Conservation (phyloP, 2,329 filamentous ascomycete genomes). For the Cercospora zeae-maydis region DNA sequence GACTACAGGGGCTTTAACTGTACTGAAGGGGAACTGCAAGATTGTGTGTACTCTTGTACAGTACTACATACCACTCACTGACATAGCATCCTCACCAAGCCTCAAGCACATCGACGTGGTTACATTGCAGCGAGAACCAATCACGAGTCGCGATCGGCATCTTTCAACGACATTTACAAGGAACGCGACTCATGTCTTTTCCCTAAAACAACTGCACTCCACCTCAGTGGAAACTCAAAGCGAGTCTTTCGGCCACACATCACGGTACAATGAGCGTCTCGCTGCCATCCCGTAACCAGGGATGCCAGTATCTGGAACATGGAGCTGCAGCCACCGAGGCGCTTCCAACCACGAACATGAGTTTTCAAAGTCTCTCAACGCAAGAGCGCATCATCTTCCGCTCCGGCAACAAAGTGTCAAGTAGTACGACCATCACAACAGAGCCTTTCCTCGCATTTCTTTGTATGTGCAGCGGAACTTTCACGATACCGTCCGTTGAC, state of each 20-base stretch:
- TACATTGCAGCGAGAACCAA: not conserved
- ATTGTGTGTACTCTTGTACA: not conserved
- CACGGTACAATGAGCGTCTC: not conserved
- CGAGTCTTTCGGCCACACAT: not conserved
- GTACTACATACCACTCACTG: not conserved
- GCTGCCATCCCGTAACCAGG: not conserved
- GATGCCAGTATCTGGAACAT: not conserved
- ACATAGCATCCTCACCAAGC: not conserved
- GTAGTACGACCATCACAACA: not conserved
- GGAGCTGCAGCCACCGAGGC: not conserved
- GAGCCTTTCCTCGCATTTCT: not conserved
- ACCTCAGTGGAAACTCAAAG: not conserved
- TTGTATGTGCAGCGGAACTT: not conserved
- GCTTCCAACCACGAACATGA: slow-evolving; percentile 2
- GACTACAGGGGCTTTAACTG: not conserved
- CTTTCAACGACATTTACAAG: not conserved
- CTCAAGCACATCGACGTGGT: not conserved
- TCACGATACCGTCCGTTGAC: not conserved
- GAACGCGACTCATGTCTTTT: not conserved
- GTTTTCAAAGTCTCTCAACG: not conserved
- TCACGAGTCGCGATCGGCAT: not conserved
- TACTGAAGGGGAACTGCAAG: not conserved
- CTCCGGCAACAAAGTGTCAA: not conserved
- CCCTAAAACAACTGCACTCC: not conserved
- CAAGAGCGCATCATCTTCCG: slow-evolving; percentile 6